Conservation (phyloP, 2,329 filamentous ascomycete genomes). For the Zasmidium angulare region DNA sequence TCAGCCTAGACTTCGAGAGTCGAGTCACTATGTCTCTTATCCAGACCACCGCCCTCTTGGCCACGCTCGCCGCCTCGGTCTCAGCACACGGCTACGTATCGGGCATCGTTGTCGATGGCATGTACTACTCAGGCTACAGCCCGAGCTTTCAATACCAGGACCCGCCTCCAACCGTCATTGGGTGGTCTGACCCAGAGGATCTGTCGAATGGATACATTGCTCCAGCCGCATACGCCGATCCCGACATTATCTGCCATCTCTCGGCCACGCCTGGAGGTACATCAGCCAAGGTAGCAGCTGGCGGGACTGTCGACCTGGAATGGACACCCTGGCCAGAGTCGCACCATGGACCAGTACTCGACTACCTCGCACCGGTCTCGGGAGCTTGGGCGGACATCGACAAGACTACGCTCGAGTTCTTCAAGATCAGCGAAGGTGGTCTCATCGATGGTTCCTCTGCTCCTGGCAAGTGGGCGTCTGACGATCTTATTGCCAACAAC, state of each 20-base stretch:
- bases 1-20: not conserved
- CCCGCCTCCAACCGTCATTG: slow-evolving; percentile 45
- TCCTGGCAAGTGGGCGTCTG: slow-evolving; percentile 56
- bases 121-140: slow-evolving; percentile 46
- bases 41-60: slow-evolving; percentile 29
- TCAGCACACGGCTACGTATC: slow-evolving; percentile 49
- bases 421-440: slow-evolving; percentile 63
- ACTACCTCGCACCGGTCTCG: slow-evolving; percentile 61
- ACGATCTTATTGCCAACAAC: slow-evolving; percentile 51
- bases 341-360: slow-evolving; percentile 63
- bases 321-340: slow-evolving; percentile 67
- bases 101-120: slow-evolving; percentile 49
- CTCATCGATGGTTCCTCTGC: slow-evolving; percentile 45
- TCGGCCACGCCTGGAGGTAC: slow-evolving; percentile 52
- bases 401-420: slow-evolving; percentile 56
- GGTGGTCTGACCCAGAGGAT: slow-evolving; percentile 53
- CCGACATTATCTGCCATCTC: slow-evolving; percentile 49
- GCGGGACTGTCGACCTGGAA: slow-evolving; percentile 57
- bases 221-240: slow-evolving; percentile 21
- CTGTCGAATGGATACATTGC: slow-evolving; percentile 41
- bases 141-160: slow-evolving; percentile 42
- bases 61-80: slow-evolving; percentile 38
- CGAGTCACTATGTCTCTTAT: slow-evolving; percentile 29
- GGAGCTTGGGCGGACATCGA: slow-evolving; percentile 57
- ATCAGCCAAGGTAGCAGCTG: slow-evolving; percentile 59